These are phyloP conservation scores for Dendrobium catenatum DNA, from an alignment of 106 monocot species.

Conservation along the genomic window DNA sequence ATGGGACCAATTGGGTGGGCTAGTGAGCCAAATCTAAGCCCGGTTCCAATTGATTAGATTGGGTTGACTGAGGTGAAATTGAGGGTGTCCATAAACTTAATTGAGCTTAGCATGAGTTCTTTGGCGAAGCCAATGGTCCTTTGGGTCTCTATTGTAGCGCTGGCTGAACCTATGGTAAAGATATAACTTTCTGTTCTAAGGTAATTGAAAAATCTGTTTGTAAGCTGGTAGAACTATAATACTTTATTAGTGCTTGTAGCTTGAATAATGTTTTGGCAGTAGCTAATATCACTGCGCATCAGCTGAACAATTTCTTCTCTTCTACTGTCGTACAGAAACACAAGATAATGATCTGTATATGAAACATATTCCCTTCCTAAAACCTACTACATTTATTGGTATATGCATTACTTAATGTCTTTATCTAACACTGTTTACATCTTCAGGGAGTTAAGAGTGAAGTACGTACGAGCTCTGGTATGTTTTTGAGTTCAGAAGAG, in stretches of 20 bases:
- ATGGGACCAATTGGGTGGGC: not conserved
- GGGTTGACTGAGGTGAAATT: not conserved
- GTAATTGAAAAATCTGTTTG: too few species aligned
- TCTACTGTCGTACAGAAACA: not conserved
- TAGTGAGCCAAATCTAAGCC: not conserved
- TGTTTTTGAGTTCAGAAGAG: constrained; percentile 74
- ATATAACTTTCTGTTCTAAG: too few species aligned
- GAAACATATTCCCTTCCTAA: not conserved
- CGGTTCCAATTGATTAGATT: not conserved
- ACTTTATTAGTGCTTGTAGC: too few species aligned
- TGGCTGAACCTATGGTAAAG: too few species aligned
- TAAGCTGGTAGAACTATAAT: too few species aligned
- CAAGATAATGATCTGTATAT: not conserved
- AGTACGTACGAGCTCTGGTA: constrained; percentile 95
- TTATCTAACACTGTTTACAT: constrained; percentile 7
- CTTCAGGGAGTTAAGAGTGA: constrained; percentile 77
- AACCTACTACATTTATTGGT: not conserved
- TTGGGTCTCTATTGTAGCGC: too few species aligned
- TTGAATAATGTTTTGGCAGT: too few species aligned
- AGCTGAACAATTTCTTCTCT: not conserved
- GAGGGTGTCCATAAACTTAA: not conserved
- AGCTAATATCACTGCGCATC: too few species aligned
- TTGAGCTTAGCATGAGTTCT: not conserved
- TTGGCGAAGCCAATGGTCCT: not conserved
- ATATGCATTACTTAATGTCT: not conserved